Base-by-base conservation (phyloP, 805 yeast genomes). In the Spathaspora arborariae region DNA sequence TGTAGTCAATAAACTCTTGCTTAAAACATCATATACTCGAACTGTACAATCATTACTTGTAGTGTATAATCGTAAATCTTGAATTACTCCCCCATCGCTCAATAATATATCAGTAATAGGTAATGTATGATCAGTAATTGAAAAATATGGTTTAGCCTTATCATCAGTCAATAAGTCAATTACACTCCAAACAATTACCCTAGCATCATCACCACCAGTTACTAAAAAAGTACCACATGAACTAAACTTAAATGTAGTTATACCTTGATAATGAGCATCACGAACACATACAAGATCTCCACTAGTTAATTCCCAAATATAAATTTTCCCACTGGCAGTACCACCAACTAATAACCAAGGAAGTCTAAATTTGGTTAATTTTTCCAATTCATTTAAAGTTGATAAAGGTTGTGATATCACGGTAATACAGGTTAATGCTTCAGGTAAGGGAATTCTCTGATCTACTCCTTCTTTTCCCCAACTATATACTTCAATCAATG, bases 361-460 rank as follows among this genome's bases (percentile, higher is more conserved):
- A 34, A 76, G 58, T 51, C 79, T 67, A 59, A 73, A 77, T 39
- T 59, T 64, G 4, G 81, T 75, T 18, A 63, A 58, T 13, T 50
- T 58, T 9, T 52, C 54, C 13, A 45, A 30, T 6, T 52, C 53
- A 41, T 20, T 54, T 52, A 26, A 50, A 43, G 15, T 51, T 11
- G 73, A 20, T 57, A 55, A 9, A 36, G 68, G 56, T 56, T 68
- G 62, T 61, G 67, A 45, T 59, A 71, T 54, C 68, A 79, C 56
- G 0, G 78, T 68, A 42, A 88, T 56, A 58, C 88, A 79, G 11
- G 78, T 66, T 36, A 91, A 64, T 45, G 80, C 81, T 63, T 88
- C 97, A 0, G 97, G 96, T 11, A 91, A 72, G 0, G 96, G 94
- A 36, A 91, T 74, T 56, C 84, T 74, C 68, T 90, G 94, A 54